Evolutionary conservation across 1,284 basidiomycete genomes (phyloP), one percentile per base, ranked within the genome.

Genomic region (Ceratobasidium papillatum): DNA sequence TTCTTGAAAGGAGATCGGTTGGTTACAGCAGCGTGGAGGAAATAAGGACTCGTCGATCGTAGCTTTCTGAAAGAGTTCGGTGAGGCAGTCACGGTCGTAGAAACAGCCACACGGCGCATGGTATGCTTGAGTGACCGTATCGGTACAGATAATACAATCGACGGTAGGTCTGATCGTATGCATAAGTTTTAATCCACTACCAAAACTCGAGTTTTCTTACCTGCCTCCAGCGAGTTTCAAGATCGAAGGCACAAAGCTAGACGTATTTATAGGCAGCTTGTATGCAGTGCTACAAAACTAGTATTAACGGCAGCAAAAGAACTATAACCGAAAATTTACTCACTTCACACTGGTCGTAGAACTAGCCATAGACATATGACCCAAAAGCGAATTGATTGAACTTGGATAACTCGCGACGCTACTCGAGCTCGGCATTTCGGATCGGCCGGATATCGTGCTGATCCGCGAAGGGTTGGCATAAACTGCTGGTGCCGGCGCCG

Each of bases 21-120:
- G 78, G 32, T 81, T 78, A 77, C 86, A 86, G 78, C 86, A 87
- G 12, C 84, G 81, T 54, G 85, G 84, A 7, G 86, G 86, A 76
- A 81, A 85, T n/a, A 86, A 80, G 0, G 82, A 78, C 74, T 86
- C 84, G 65, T 86, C 85, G 17, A 79, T 79, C 0, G 82, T 82
- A 0, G 84, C 80, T 2, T 81, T 78, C 43, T 82, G 77, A 76
- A 85, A 83, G 41, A 86, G 82, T 30, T 82, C 78, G 1, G 81
- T 79, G 22, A 84, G 56, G 76, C 86, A 87, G 1, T 45, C 78
- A n/a, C 78, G 78, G 74, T 84, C 83, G 75, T 85, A 86, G 68
- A 80, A 79, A 74, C 86, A 82, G 19, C 82, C 81, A 69, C 85
- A 86, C 0, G 83, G 83, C 0, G 81, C 82, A 17, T 78, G 79